A percentile compares a stretch with the other conserved stretches of the same genome.
Conservation (phyloP, 441 rosid species). For the Populus hybrid region DNA sequence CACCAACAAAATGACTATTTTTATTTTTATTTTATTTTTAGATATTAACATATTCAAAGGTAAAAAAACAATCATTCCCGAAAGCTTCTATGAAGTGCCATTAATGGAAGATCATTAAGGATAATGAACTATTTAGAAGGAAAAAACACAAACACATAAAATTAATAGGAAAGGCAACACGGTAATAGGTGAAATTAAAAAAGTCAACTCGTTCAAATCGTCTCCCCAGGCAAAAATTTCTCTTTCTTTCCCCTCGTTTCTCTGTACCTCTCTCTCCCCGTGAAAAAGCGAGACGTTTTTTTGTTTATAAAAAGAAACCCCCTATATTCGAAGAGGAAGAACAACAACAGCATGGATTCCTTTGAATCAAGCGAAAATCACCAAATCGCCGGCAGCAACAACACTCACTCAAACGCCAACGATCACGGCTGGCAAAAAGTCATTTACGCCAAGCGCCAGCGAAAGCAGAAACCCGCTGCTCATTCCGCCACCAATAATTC, state of each 20-base stretch:
- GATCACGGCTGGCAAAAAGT: slow-evolving; percentile 88
- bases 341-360: slow-evolving; percentile 38
- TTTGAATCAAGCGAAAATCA: slow-evolving; percentile 37
- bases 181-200: not conserved
- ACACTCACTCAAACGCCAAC: slow-evolving; percentile 9
- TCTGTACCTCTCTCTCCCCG: not conserved
- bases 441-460: slow-evolving; percentile 58
- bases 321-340: not conserved
- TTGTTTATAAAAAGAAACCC: slow-evolving; percentile 7
- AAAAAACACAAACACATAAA: no score
- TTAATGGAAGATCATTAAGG: no score
- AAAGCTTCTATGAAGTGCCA: not conserved
- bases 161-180: not conserved
- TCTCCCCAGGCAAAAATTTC: not conserved
- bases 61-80: not conserved
- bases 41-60: no score
- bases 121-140: not conserved
- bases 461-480: slow-evolving; percentile 47
- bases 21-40: no score
- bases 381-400: slow-evolving; percentile 9
- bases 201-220: not conserved
- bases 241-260: not conserved
- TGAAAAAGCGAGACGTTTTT: not conserved
- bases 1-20: no score
- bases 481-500: slow-evolving; percentile 21